phyloP scores from a whole-genome alignment of 495 filamentous ascomycete genomes.

The Talaromyces nanjingensis region DNA sequence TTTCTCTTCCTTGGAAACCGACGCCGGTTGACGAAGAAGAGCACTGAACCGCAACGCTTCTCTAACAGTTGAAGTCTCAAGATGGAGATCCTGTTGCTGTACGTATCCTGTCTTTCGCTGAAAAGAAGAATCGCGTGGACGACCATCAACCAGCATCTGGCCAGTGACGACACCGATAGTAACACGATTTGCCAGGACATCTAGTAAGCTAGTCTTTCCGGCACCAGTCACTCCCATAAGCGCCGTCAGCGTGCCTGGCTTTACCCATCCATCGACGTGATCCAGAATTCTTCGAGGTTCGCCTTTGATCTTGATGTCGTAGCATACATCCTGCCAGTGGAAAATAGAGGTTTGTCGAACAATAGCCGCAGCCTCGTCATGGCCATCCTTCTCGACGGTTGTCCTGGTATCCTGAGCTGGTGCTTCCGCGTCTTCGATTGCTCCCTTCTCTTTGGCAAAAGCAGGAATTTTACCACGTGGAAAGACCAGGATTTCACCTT shows the following conservation, averaged over 20 bases:
- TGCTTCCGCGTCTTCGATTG: constrained; percentile 26
- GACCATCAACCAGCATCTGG: constrained; percentile 49
- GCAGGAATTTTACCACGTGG: constrained; percentile 34
- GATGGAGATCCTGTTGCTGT: constrained; percentile 91
- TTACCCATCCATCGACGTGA: constrained; percentile 59
- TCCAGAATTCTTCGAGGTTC: constrained; percentile 53
- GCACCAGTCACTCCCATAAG: constrained; percentile 59
- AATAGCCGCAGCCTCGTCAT: constrained; percentile 31
- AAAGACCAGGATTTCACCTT: constrained; percentile 48
- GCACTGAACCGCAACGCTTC: constrained; percentile 81
- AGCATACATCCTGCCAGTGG: constrained; percentile 76
- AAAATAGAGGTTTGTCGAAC: constrained; percentile 62
- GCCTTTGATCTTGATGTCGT: constrained; percentile 58
- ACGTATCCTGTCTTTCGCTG: constrained; percentile 93
- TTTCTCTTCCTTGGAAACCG: constrained; percentile 68
- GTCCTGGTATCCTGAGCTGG: constrained; percentile 30
- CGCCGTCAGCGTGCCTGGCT: constrained; percentile 59
- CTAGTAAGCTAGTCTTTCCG: constrained; percentile 63
- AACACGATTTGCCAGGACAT: constrained; percentile 51
- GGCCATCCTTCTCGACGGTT: constrained; percentile 21
- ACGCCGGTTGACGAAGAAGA: constrained; percentile 72
- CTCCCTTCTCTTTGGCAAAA: constrained; percentile 15
- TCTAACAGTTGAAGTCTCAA: constrained; percentile 77
- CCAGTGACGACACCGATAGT: constrained; percentile 46
- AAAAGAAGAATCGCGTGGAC: constrained; percentile 65